A percentile compares a stretch with the other conserved stretches of the same genome.
These are phyloP conservation scores for Aspergillus sp. DNA, from an alignment of 2,329 filamentous ascomycete species.

Conservation along the genomic window DNA sequence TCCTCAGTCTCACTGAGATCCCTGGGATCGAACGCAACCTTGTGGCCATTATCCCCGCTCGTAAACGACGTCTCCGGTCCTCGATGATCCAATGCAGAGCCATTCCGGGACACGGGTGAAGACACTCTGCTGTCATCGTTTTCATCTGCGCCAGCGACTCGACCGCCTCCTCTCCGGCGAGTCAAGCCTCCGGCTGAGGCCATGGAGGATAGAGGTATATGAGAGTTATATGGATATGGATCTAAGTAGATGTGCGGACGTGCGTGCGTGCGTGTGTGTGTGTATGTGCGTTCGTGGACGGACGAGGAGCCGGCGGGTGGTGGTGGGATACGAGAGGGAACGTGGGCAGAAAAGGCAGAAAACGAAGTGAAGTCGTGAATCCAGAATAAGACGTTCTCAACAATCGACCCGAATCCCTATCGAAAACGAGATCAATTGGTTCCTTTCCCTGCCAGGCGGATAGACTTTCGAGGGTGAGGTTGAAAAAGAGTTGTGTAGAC, in stretches of 20 bases:
- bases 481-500: conserved; percentile 3
- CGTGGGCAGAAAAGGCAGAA: not conserved
- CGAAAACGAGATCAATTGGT: conserved; percentile 8
- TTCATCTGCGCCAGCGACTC: conserved; percentile 50
- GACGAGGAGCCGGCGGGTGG: conserved; percentile 3
- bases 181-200: conserved; percentile 63
- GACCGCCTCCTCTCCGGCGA: conserved; percentile 59
- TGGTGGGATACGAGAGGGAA: not conserved
- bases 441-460: not conserved
- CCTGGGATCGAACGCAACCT: conserved; percentile 93
- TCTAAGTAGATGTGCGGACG: too few species aligned
- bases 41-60: conserved; percentile 84
- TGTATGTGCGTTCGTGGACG: not conserved
- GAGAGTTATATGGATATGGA: not conserved
- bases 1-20: conserved; percentile 97
- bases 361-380: not conserved
- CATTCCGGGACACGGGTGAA: conserved; percentile 55
- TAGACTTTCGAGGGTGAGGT: not conserved
- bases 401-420: conserved; percentile 10
- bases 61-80: conserved; percentile 74
- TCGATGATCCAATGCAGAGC: conserved; percentile 48
- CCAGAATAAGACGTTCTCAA: conserved; percentile 5
- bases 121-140: conserved; percentile 58
- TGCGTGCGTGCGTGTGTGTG: too few species aligned
- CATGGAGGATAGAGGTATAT: conserved; percentile 37